Evolutionary conservation across 2,329 filamentous ascomycete genomes (phyloP), one percentile per base, ranked within the genome.

Genomic region (Raffaelea arxii): DNA sequence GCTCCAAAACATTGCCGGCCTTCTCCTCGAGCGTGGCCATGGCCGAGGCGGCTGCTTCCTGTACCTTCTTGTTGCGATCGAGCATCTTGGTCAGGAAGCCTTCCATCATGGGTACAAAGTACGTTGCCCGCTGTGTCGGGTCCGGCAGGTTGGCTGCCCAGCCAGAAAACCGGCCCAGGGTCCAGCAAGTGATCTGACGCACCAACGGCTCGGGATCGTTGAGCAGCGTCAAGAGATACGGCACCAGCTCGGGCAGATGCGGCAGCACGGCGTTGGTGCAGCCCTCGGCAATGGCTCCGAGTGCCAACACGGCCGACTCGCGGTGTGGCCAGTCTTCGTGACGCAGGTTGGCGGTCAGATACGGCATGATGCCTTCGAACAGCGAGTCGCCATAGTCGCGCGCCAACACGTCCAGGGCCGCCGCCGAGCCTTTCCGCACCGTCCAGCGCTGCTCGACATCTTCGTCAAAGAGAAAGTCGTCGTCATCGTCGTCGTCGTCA

Each of bases 1-100:
- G 87, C 53, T 83, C 80, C 37, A 98, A 69, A 51, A 82, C 76
- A 52, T 80, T 80, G 49, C 87, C 87, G 0, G 92, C 86, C 63
- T 94, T 94, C 62, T 97, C 92, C 64, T 97, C 92, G 9, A 98
- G 75, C 58, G 91, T 94, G 4, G 92, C 91, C 66, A 98, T 97
- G 9, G 91, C 91, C 4, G 91, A 97, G 2, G 91, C 91, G 23
- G 86, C 92, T 16, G 92, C 91, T 65, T 97, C 91, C 62, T 98
- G 92, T 1, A 98, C 92, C 62, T 91, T 89, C 71, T 98, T 98
- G 74, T 97, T 97, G 62, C 79, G 82, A 65, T 98, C 92, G 41
- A 98, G 73, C 92, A 98, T 98, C 60, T 90, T 86, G 50, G 81
- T 82, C 48, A 98, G 70, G 42, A 98, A 90, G 6, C 91, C 92